Conservation (phyloP, 163 green algal genomes). For the Chloroidium sp. region DNA sequence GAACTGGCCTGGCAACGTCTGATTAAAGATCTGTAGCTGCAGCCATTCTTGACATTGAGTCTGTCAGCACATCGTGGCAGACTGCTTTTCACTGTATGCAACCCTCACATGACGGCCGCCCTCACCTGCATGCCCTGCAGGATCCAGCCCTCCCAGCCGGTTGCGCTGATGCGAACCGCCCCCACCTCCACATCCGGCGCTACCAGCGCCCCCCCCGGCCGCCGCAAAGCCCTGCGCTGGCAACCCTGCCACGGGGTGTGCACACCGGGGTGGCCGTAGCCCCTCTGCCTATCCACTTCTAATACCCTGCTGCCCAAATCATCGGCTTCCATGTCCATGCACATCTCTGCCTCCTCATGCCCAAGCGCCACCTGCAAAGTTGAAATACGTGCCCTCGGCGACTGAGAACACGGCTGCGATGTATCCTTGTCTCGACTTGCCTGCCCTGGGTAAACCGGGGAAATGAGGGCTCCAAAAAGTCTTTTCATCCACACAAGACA, state of each 20-base stretch:
- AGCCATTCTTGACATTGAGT: too few species aligned
- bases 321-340: constrained; percentile 12
- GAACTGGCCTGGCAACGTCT: not conserved
- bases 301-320: not conserved
- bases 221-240: constrained; percentile 3
- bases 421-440: not conserved
- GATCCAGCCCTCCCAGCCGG: constrained; percentile 65
- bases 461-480: not conserved
- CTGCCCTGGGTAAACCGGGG: not conserved
- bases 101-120: not conserved
- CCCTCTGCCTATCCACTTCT: constrained; percentile 7
- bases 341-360: constrained; percentile 20
- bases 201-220: constrained; percentile 12
- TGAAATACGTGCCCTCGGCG: not conserved
- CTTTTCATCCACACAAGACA: not conserved
- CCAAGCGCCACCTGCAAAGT: constrained; percentile 29
- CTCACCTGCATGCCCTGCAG: constrained; percentile 46
- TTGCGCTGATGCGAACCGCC: constrained; percentile 57
- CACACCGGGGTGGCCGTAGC: constrained; percentile 17
- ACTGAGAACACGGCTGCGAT: not conserved
- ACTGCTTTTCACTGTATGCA: too few species aligned
- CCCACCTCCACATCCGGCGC: constrained; percentile 32
- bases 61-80: too few species aligned
- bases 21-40: not conserved
- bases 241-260: constrained; percentile 3